Percentiles rank a stretch among this genome's conserved stretches.
These are phyloP conservation scores for Basipetospora sp. DNA, from an alignment of 2,329 filamentous ascomycete genomes.

Conservation along the genomic window DNA sequence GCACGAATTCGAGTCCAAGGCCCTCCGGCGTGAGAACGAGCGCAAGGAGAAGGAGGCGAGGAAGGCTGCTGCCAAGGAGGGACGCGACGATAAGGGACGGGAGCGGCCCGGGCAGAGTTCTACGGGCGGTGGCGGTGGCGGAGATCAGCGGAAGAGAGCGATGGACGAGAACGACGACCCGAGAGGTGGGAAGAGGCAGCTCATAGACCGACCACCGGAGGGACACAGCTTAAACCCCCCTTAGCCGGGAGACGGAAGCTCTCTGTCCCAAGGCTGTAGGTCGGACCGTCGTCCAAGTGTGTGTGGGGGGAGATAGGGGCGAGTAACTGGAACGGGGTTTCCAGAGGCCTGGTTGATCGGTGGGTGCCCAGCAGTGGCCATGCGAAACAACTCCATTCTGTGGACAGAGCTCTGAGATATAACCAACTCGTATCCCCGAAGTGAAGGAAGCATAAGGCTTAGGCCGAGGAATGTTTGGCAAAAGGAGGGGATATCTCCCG, in stretches of 20 bases:
- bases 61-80: constrained; percentile 28
- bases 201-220: not conserved
- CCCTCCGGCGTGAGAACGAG: constrained; percentile 77
- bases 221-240: not conserved
- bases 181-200: constrained; percentile 2
- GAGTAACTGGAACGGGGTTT: no score
- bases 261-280: no score
- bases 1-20: constrained; percentile 98
- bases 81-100: constrained; percentile 7
- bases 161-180: constrained; percentile 1
- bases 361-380: no score
- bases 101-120: no score
- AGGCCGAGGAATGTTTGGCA: no score
- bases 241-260: not conserved
- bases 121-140: no score
- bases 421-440: no score
- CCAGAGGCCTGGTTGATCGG: no score
- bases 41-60: constrained; percentile 41
- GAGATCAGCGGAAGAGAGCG: constrained; percentile 1
- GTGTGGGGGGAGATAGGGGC: not conserved
- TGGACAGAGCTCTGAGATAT: no score
- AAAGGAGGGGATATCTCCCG: no score
- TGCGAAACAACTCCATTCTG: no score
- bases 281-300: not conserved
- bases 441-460: no score